A percentile compares a stretch with the other conserved stretches of the same genome.
Evolutionary conservation across 2,329 filamentous ascomycete genomes (phyloP).

Genomic region (Periglandula ipomoeae): DNA sequence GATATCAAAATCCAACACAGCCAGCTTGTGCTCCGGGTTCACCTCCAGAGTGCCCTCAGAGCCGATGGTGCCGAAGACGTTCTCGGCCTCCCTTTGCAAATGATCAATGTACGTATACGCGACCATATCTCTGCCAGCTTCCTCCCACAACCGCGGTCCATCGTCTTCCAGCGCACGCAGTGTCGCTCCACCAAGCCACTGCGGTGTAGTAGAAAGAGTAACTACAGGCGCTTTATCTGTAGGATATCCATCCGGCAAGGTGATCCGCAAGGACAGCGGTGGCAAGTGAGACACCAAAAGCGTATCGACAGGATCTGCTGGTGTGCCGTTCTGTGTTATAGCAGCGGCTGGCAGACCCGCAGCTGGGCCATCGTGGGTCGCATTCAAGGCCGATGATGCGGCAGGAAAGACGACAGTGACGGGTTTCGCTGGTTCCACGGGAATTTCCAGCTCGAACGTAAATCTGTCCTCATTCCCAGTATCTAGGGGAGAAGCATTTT

Average conservation of each 20-base stretch:
- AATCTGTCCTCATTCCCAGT: slow-evolving; percentile 17
- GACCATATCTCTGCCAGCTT: slow-evolving; percentile 48
- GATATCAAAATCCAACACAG: slow-evolving; percentile 69
- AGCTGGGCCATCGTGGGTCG: not conserved
- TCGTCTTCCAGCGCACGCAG: slow-evolving; percentile 42
- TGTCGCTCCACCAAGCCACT: slow-evolving; percentile 44
- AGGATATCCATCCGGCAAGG: slow-evolving; percentile 51
- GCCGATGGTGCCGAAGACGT: slow-evolving; percentile 49
- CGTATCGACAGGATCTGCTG: slow-evolving; percentile 28
- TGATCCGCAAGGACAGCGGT: slow-evolving; percentile 42
- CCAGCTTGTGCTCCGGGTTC: slow-evolving; percentile 51
- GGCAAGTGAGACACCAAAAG: slow-evolving; percentile 49
- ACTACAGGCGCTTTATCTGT: slow-evolving; percentile 39
- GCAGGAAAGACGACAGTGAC: slow-evolving; percentile 50
- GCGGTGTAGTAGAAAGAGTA: slow-evolving; percentile 41
- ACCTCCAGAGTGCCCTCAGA: slow-evolving; percentile 40
- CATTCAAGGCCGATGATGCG: slow-evolving; percentile 21
- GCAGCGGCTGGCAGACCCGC: not conserved
- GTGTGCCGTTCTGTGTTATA: not conserved
- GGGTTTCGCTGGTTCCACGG: slow-evolving; percentile 43
- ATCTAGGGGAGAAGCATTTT: slow-evolving; percentile 22
- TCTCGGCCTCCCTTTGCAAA: slow-evolving; percentile 47
- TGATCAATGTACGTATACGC: slow-evolving; percentile 57
- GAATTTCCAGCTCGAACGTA: slow-evolving; percentile 46
- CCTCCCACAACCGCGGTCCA: slow-evolving; percentile 49